Percentiles rank a stretch among this genome's conserved stretches.
Evolutionary conservation across 2,329 filamentous ascomycete species (phyloP).

Genomic region (Talaromyces amestolkiae): DNA sequence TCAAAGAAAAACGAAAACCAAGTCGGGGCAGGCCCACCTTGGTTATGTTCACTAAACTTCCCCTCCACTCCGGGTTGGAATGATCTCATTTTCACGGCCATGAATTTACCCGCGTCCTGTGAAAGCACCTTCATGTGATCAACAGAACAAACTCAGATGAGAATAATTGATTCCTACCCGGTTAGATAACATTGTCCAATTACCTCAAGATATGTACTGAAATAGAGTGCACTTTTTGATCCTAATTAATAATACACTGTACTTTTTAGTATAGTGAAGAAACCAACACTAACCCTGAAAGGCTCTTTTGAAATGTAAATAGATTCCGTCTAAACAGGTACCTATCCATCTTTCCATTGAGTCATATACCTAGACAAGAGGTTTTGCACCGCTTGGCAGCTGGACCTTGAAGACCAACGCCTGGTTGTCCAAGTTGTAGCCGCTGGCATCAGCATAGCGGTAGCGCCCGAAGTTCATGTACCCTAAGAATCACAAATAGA

Average conservation of each 20-base stretch:
- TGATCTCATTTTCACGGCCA: neutral
- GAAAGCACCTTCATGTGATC: neutral
- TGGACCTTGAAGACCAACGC: constrained; percentile 56
- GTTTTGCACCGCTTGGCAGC: constrained; percentile 20
- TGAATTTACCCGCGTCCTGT: neutral
- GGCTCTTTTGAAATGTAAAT: neutral
- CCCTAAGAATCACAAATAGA: constrained; percentile 35
- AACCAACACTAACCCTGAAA: neutral
- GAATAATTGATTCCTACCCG: neutral
- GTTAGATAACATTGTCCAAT: neutral
- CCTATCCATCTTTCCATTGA: neutral
- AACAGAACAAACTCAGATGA: neutral
- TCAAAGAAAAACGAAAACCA: neutral
- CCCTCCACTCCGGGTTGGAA: neutral
- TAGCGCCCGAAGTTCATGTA: constrained; percentile 58
- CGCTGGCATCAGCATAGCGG: constrained; percentile 56
- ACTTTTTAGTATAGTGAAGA: neutral
- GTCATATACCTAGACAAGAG: neutral
- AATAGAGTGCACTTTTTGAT: neutral
- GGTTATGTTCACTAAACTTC: neutral
- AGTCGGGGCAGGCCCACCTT: neutral
- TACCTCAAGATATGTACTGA: neutral
- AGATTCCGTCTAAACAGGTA: neutral
- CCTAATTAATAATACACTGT: neutral
- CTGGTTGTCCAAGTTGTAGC: constrained; percentile 61